These are phyloP conservation scores for Martiniozyma asiatica DNA, from an alignment of 1,139 yeast genomes.

Conservation along the genomic window DNA sequence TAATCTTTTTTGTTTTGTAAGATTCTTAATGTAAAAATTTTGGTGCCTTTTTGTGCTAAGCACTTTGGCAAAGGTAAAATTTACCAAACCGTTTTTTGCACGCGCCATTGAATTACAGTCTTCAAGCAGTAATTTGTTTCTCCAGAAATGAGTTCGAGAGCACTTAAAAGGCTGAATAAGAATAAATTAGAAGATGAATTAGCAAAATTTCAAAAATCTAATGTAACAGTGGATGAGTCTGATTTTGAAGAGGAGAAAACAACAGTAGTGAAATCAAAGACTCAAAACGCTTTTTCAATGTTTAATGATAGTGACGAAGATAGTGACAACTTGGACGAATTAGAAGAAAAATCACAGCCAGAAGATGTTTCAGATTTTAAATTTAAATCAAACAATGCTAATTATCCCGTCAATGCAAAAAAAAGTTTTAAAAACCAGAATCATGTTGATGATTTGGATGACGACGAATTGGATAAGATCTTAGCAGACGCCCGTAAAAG, in stretches of 20 bases:
- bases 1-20: neutral
- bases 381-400: too few species aligned
- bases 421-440: slow-evolving; percentile 2
- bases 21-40: too few species aligned
- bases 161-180: slow-evolving; percentile 39
- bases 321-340: slow-evolving; percentile 24
- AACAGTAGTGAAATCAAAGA: slow-evolving; percentile 8
- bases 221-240: slow-evolving; percentile 13
- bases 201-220: slow-evolving; percentile 11
- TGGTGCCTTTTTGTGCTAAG: too few species aligned
- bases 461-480: slow-evolving; percentile 13
- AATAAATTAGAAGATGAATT: slow-evolving; percentile 28
- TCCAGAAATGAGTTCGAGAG: slow-evolving; percentile 60
- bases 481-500: slow-evolving; percentile 9
- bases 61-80: too few species aligned
- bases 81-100: too few species aligned
- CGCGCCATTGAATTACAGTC: too few species aligned
- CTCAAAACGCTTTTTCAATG: slow-evolving; percentile 41
- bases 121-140: too few species aligned
- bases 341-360: slow-evolving; percentile 8
- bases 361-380: too few species aligned
- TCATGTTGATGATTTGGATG: slow-evolving; percentile 14
- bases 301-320: slow-evolving; percentile 31
- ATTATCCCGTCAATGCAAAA: too few species aligned
- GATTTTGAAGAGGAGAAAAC: slow-evolving; percentile 5